These are phyloP conservation scores for Isatis tinctoria DNA, from an alignment of 345 rosid species.

Conservation along the genomic window DNA sequence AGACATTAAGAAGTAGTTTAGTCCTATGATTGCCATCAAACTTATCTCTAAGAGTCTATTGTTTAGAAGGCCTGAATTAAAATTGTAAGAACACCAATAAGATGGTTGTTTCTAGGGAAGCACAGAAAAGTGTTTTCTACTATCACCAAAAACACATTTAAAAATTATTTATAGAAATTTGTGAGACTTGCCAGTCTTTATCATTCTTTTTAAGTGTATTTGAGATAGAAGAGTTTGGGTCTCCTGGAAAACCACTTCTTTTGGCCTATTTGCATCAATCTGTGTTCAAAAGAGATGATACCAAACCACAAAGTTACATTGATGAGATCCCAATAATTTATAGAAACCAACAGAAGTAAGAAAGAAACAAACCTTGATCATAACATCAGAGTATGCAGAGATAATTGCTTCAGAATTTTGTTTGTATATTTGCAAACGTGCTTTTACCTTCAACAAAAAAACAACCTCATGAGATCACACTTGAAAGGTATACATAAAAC, in stretches of 20 bases:
- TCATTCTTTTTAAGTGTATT: constrained; percentile 38
- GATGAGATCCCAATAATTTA: background rate
- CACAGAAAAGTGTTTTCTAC: background rate
- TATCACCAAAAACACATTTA: no score
- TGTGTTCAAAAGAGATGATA: constrained; percentile 29
- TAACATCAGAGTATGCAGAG: constrained; percentile 57
- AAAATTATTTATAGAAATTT: no score
- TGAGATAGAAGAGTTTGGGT: constrained; percentile 55
- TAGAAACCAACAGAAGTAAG: background rate
- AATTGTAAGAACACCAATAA: background rate
- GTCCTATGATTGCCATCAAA: background rate
- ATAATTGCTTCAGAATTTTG: constrained; percentile 62
- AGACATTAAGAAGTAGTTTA: background rate
- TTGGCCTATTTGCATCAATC: constrained; percentile 75
- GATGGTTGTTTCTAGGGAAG: background rate
- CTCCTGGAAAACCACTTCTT: constrained; percentile 66
- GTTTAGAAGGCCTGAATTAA: background rate
- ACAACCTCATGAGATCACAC: background rate
- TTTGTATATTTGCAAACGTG: constrained; percentile 78
- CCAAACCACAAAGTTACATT: background rate
- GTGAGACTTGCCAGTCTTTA: constrained; percentile 36
- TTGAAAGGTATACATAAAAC: background rate
- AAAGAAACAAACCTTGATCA: constrained; percentile 45
- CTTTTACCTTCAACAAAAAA: constrained; percentile 50
- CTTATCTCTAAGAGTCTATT: background rate